These are phyloP conservation scores for Aquilaria sinensis DNA, from an alignment of 345 rosid species.

Conservation along the genomic window DNA sequence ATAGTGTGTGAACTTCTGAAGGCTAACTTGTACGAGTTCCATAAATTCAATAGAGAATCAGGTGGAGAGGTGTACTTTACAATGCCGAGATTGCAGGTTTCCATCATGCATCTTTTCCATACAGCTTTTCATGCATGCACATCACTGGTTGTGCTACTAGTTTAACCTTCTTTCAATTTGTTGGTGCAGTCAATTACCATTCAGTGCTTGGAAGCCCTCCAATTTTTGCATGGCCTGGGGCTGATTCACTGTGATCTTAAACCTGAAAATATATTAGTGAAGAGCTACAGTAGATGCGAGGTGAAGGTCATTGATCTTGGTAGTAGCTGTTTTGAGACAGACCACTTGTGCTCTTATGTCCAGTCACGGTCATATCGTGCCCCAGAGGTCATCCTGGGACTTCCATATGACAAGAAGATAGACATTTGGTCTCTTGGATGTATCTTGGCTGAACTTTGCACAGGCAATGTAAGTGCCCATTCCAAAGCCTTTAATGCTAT, in stretches of 20 bases:
- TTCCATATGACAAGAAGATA: slow-evolving; percentile 92
- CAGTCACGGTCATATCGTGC: slow-evolving; percentile 99
- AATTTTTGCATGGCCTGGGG: slow-evolving; percentile 90
- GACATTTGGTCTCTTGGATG: slow-evolving; percentile 99
- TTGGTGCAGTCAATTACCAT: slow-evolving; percentile 87
- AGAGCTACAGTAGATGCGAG: slow-evolving; percentile 98
- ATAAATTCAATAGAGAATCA: slow-evolving; percentile 93
- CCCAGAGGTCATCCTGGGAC: slow-evolving; percentile 94
- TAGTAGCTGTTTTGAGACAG: slow-evolving; percentile 99
- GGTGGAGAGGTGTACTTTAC: slow-evolving; percentile 99
- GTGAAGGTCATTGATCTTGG: slow-evolving; percentile 99
- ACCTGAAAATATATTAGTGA: slow-evolving; percentile 93
- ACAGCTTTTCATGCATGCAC: slow-evolving; percentile 6
- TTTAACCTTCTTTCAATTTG: slow-evolving; percentile 21
- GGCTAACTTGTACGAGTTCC: slow-evolving; percentile 97
- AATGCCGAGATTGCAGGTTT: slow-evolving; percentile 97
- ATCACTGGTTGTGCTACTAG: slow-evolving; percentile 4
- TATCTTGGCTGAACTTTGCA: slow-evolving; percentile 96
- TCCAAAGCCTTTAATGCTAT: too few species aligned
- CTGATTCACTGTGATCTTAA: slow-evolving; percentile 97
- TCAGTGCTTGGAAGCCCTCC: slow-evolving; percentile 97
- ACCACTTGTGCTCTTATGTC: slow-evolving; percentile 95
- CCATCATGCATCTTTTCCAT: slow-evolving; percentile 15
- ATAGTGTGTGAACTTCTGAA: slow-evolving; percentile 98
- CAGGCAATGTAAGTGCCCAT: slow-evolving; percentile 80